Evolutionary conservation across 805 yeast species (phyloP).

Genomic region (Lipomyces orientalis): DNA sequence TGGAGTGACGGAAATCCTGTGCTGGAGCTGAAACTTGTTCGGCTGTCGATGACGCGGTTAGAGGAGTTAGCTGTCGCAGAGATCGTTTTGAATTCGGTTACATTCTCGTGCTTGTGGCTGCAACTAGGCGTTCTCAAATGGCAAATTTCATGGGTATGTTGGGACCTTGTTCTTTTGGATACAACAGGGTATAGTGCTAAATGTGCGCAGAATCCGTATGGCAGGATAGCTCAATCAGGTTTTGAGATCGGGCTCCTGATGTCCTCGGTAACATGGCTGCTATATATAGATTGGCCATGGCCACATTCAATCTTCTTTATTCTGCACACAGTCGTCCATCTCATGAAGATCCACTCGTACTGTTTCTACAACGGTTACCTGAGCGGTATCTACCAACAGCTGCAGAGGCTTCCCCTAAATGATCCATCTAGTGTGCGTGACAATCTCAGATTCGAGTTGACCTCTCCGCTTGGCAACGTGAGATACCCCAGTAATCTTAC

Average conservation of each 20-base stretch:
- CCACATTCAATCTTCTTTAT: constrained; percentile 18
- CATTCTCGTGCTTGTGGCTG: background rate
- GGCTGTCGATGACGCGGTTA: background rate
- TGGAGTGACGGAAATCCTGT: background rate
- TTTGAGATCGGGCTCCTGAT: background rate
- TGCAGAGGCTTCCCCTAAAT: background rate
- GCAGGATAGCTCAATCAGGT: background rate
- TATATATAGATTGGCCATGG: constrained; percentile 19
- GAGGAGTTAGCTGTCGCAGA: background rate
- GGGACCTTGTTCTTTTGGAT: background rate
- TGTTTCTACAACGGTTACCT: constrained; percentile 8
- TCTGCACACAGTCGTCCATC: constrained; percentile 12
- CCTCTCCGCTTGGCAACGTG: background rate
- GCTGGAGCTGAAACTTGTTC: background rate
- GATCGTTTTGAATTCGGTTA: background rate
- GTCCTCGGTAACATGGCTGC: background rate
- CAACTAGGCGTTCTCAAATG: background rate
- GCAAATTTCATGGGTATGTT: background rate
- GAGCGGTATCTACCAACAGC: background rate
- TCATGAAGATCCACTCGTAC: constrained; percentile 24
- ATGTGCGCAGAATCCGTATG: background rate
- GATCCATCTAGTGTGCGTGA: background rate
- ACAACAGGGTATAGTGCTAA: background rate
- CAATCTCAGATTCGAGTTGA: background rate
- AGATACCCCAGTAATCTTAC: constrained; percentile 16